Percentiles rank a stretch among this genome's conserved stretches.
Evolutionary conservation across 2,329 filamentous ascomycete genomes (phyloP).

Genomic region (Rhynchosporium secalis): DNA sequence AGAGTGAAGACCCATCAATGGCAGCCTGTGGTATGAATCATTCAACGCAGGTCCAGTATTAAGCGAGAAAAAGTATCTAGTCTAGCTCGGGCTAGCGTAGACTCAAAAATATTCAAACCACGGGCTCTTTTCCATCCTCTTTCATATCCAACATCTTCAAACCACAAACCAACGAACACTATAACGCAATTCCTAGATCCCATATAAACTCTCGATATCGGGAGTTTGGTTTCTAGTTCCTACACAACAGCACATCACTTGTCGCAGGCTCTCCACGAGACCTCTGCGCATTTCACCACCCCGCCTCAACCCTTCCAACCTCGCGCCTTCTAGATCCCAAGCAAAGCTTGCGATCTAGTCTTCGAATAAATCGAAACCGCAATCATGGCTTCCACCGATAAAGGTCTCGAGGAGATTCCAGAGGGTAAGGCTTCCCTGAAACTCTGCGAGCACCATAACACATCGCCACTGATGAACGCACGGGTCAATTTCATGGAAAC

Average conservation of each 20-base stretch:
- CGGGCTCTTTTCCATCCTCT: constrained; percentile 13
- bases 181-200: constrained; percentile 36
- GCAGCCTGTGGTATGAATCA: no score
- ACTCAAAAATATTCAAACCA: constrained; percentile 14
- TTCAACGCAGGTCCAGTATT: no score
- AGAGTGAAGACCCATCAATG: no score
- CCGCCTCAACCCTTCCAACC: constrained; percentile 38
- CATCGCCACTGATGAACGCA: constrained; percentile 30
- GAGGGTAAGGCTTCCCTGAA: constrained; percentile 66
- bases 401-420: constrained; percentile 97
- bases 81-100: constrained; percentile 7
- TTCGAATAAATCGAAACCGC: constrained; percentile 54
- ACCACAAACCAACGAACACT: constrained; percentile 24
- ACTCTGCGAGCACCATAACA: constrained; percentile 20
- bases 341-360: constrained; percentile 76
- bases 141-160: constrained; percentile 30
- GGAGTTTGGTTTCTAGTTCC: constrained; percentile 52
- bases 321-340: constrained; percentile 63
- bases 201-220: constrained; percentile 42
- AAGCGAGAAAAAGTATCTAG: constrained; percentile 2
- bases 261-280: constrained; percentile 40
- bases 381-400: constrained; percentile 94
- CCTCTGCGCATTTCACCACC: constrained; percentile 36
- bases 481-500: constrained; percentile 17
- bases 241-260: constrained; percentile 35